Evolutionary conservation across 257 asterid species (phyloP).

Genomic region (Rehmannia glutinosa): DNA sequence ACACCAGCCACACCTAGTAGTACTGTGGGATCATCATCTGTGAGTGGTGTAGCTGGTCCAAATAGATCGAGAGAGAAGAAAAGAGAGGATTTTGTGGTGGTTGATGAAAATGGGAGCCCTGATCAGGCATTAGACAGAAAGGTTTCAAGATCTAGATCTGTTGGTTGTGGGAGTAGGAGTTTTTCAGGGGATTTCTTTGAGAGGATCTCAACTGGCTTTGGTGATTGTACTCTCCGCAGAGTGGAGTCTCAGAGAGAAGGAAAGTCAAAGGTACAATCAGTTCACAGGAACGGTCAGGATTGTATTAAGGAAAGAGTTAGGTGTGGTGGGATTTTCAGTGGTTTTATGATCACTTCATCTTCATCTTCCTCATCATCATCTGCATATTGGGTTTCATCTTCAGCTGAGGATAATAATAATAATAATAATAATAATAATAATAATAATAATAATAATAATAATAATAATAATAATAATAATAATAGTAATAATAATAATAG

Average conservation of each 20-base stretch:
- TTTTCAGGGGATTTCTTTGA: constrained; percentile 96
- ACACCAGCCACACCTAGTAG: constrained; percentile 24
- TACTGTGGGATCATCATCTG: constrained; percentile 33
- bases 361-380: constrained; percentile 78
- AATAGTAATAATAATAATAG: constrained; percentile 29
- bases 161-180: constrained; percentile 97
- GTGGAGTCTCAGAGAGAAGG: constrained; percentile 99
- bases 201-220: constrained; percentile 94
- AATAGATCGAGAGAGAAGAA: constrained; percentile 42
- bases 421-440: constrained; percentile 41
- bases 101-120: constrained; percentile 73
- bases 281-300: constrained; percentile 53
- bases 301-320: constrained; percentile 79
- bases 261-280: constrained; percentile 43
- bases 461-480: constrained; percentile 20
- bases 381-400: too few relatives aligned
- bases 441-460: constrained; percentile 38
- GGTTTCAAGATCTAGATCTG: constrained; percentile 96
- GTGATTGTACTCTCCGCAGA: constrained; percentile 88
- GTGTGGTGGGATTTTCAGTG: constrained; percentile 92
- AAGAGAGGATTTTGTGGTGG: constrained; percentile 48
- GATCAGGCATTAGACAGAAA: constrained; percentile 58
- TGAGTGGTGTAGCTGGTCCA: constrained; percentile 17
- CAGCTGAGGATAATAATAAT: constrained; percentile 41
- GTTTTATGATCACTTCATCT: constrained; percentile 72